Evolutionary conservation across 176 grass and related monocot species (phyloP), one percentile per base, ranked within the genome.

Genomic region (Aegilops tauschii): DNA sequence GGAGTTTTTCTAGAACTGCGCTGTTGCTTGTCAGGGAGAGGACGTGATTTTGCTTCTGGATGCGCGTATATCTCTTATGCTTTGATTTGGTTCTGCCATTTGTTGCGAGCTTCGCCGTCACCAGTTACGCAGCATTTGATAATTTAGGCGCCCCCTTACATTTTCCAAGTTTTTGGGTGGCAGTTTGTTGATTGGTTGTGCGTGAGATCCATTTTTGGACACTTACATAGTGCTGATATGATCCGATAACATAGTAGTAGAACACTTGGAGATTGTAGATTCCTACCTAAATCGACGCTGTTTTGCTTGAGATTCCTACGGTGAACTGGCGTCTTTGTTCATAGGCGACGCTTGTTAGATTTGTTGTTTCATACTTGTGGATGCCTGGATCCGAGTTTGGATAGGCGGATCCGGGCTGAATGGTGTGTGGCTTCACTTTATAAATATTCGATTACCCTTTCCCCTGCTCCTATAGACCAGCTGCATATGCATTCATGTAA

Each of bases 171-270:
- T 68, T 21, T 64, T 25, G 29, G 64, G 69, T 50, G 9, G 10
- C 30, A 32, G 68, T 28, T 49, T 35, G 9, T 21, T 25, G 56
- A 56, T 74, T 64, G 12, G 17, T 79, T 8, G 34, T 21, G 17
- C 52, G n/a, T 3, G 6, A 76, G 69, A 83, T 91, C 30, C 37
- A 27, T 47, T 87, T 86, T 73, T 20, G 42, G 75, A 39, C 16
- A 12, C 5, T 71, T 78, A 4, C 36, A 84, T 71, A 40, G 36
- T 52, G 8, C 21, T 50, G 11, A 12, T 85, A 25, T 61, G 61
- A 58, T 40, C n/a, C 32, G 54, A 66, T 2, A 56, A n/a, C 37
- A 56, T 31, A 35, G 58, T 72, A 21, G 14, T 30, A 30, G 50
- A n/a, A 17, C 2, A 50, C 66, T 14, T 32, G 17, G 50, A 79